Conservation (phyloP, 2,329 filamentous ascomycete genomes). For the Xylaria sp. region DNA sequence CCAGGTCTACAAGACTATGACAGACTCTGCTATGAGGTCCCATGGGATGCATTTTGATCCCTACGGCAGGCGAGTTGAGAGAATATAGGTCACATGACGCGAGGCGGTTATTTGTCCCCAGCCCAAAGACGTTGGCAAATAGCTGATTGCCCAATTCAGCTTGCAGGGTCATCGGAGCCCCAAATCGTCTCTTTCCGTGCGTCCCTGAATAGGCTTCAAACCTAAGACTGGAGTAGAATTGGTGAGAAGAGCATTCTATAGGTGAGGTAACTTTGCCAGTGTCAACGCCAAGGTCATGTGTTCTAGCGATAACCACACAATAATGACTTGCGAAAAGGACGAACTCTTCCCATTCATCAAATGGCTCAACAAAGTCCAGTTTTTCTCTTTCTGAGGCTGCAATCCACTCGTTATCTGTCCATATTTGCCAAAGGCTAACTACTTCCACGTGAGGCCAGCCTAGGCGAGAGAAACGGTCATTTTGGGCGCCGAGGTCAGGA, state of each 20-base stretch:
- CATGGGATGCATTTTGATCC: constrained; percentile 24
- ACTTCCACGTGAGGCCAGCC: constrained; percentile 71
- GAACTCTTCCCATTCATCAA: constrained; percentile 97
- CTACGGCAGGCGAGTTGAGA: constrained; percentile 38
- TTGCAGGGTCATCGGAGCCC: constrained; percentile 54
- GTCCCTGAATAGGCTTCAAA: constrained; percentile 47
- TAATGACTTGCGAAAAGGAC: constrained; percentile 85
- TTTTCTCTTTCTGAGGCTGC: constrained; percentile 60
- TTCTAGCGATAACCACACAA: constrained; percentile 73
- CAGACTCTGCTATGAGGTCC: constrained; percentile 66
- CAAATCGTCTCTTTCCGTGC: constrained; percentile 64
- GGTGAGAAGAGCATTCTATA: constrained; percentile 7
- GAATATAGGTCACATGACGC: constrained; percentile 59
- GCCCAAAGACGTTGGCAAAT: constrained; percentile 53
- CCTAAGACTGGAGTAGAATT: constrained; percentile 26
- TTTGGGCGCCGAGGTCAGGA: constrained; percentile 69
- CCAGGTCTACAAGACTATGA: constrained; percentile 74
- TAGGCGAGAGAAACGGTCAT: constrained; percentile 67
- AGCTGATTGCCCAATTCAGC: constrained; percentile 49
- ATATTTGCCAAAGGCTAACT: constrained; percentile 81
- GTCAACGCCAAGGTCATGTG: constrained; percentile 9
- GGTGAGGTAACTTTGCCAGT: not conserved
- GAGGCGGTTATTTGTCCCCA: constrained; percentile 51
- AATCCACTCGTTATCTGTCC: constrained; percentile 74
- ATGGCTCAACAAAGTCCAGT: constrained; percentile 77